Evolutionary conservation across 768 basidiomycete genomes (phyloP), one percentile per base, ranked within the genome.

Genomic region (Leucogyrophana mollusca): DNA sequence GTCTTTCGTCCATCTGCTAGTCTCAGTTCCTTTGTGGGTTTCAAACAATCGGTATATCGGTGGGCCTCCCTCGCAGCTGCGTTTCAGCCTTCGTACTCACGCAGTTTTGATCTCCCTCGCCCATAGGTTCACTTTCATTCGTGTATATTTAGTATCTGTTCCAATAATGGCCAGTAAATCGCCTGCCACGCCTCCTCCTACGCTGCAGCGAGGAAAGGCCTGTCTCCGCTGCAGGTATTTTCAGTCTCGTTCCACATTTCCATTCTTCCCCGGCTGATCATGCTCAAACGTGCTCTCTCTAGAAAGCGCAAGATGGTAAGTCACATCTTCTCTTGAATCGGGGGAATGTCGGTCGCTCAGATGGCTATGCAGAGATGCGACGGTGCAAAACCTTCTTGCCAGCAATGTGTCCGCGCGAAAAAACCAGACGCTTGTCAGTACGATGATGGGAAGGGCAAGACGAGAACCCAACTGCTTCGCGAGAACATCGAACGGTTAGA

Each of bases 361-460:
- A 34, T 33, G 46, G 33, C 22, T 45, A 17, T 50, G 8, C 53
- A 90, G 88, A 76, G 85, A 66, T 90, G 88, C 60, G 88, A 90
- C 57, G 88, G 87, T 51, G 57, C 57, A 37, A 89, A 87, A 61
- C 88, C 88, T 22, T 76, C 85, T 10, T 90, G 88, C 51, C 84
- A 85, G 52, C 88, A 90, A 59, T 90, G 88, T 58, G 70, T 72
- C 22, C 81, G 84, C 43, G 87, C 87, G 34, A 90, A 90, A 74
- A 89, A 88, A 61, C 71, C 70, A 41, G 85, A 88, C 3, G 70
- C 62, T 9, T 90, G 88, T 64, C 85, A 87, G 57, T 90, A 90
- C 61, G 88, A 90, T 55, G 88, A 90, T 65, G 88, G 88, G 20
- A 87, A 85, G 69, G 85, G 85, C 40, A 90, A 89, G 71, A 89